Evolutionary conservation across 2,329 filamentous ascomycete species (phyloP).

Genomic region (Lachnellula suecica): DNA sequence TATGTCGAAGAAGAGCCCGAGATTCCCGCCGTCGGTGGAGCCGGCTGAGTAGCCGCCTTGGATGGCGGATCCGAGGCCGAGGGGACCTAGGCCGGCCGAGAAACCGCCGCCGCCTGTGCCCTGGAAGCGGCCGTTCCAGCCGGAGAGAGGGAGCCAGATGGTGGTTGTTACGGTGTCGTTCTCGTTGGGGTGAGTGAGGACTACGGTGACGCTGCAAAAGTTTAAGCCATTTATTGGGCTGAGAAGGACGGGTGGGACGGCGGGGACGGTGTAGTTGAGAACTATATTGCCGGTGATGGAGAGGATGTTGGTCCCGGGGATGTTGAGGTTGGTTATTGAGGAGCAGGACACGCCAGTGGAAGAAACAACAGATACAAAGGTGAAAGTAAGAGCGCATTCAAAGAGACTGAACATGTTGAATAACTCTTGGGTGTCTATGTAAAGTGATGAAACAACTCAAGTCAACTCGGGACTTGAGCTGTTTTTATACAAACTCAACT

Average conservation of each 20-base stretch:
- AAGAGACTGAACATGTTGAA: neutral
- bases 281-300: conserved; percentile 60
- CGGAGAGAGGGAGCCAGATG: neutral
- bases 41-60: neutral
- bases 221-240: conserved; percentile 34
- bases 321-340: conserved; percentile 48
- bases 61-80: neutral
- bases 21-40: neutral
- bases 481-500: too few species aligned
- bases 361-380: neutral
- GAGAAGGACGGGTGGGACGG: conserved; percentile 49
- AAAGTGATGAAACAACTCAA: too few species aligned
- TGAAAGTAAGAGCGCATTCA: neutral
- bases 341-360: neutral
- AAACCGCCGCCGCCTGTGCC: neutral
- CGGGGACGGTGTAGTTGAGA: conserved; percentile 45
- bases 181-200: neutral
- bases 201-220: conserved; percentile 27
- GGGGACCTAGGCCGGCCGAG: neutral
- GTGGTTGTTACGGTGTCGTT: neutral
- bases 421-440: neutral
- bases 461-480: too few species aligned
- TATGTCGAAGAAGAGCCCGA: neutral
- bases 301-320: conserved; percentile 39
- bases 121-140: neutral